These are phyloP conservation scores for Pseudogymnoascus sp. DNA, from an alignment of 2,329 filamentous ascomycete species.

Conservation along the genomic window DNA sequence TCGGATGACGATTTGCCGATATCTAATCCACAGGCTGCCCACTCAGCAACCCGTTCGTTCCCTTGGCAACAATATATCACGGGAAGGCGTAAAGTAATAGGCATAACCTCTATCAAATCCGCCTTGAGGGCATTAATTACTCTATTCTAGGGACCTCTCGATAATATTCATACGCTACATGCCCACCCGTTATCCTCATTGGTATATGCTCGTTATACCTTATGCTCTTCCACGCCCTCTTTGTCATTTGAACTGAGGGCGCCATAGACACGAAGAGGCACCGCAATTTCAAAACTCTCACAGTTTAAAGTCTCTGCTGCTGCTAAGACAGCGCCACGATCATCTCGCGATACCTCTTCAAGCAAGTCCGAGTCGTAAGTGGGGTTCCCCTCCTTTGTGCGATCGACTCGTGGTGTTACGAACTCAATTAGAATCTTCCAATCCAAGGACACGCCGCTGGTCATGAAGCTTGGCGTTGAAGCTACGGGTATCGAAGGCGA, in stretches of 20 bases:
- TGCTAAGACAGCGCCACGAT: slow-evolving; percentile 67
- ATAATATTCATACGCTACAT: background rate
- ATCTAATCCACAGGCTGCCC: background rate
- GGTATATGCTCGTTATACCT: background rate
- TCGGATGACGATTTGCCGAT: slow-evolving; percentile 4
- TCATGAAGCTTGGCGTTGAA: slow-evolving; percentile 86
- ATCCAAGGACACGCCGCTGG: slow-evolving; percentile 74
- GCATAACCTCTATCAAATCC: background rate
- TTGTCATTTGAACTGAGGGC: slow-evolving; percentile 30
- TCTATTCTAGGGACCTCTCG: background rate
- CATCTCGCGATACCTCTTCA: slow-evolving; percentile 70
- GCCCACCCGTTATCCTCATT: background rate
- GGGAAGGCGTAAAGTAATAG: background rate
- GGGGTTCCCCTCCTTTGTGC: slow-evolving; percentile 19
- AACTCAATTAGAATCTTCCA: slow-evolving; percentile 93
- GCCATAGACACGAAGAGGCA: slow-evolving; percentile 74
- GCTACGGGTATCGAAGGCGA: slow-evolving; percentile 71
- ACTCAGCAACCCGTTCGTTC: background rate
- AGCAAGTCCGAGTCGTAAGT: slow-evolving; percentile 44
- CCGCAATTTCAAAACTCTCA: slow-evolving; percentile 84
- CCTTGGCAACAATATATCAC: slow-evolving; percentile 6
- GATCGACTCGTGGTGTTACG: slow-evolving; percentile 58
- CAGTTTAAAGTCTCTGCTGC: slow-evolving; percentile 70
- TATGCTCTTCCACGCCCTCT: slow-evolving; percentile 16
- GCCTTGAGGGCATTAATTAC: slow-evolving; percentile 4